Evolutionary conservation across 106 monocot species (phyloP), one percentile per base, ranked within the genome.

Genomic region (Platanthera zijinensis): DNA sequence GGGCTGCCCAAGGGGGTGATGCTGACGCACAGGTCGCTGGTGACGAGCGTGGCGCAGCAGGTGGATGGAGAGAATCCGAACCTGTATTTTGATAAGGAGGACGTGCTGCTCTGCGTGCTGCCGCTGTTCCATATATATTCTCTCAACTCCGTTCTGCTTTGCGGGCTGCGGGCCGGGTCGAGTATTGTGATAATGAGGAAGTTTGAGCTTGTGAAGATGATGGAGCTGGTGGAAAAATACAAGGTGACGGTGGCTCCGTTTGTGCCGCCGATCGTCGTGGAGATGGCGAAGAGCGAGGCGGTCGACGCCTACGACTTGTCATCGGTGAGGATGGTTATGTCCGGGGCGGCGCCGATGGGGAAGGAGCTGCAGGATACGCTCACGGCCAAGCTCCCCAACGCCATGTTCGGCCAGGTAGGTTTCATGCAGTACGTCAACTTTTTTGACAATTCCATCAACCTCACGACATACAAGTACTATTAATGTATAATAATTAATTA

Each of bases 1-100:
- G 92, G 92, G 30, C 74, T 92, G 9, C 92, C 92, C 7, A 92
- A 92, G 51, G 92, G 92, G 0, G 92, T 89, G 48, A 86, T 92
- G 89, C 81, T 92, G 48, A 89, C 88, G 9, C 91, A 91, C 78
- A 67, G 80, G 22, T 73, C 77, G 14, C 85, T 86, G 10, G 80
- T 91, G 11, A 86, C 88, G 4, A 91, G 85, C 82, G 80, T 88
- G n/a, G 85, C 91, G 7, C 88, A 88, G 78, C 91, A 88, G 54
- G 85, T 88, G 10, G 91, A 91, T 61, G 91, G 91, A 1, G 88
- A 88, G 0, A 91, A 86, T 78, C 91, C 88, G 2, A 88, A 88
- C 78, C 77, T 91, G 4, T 80, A 86, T 76, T 78, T 84, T 82
- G 14, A 73, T 45, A 48, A 57, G 18, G 86, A 86, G 2, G 91